A percentile compares a stretch with the other conserved stretches of the same genome.
Conservation (phyloP, 371 early-diverging fungal genomes). For the Paraphysoderma sedebokerense region DNA sequence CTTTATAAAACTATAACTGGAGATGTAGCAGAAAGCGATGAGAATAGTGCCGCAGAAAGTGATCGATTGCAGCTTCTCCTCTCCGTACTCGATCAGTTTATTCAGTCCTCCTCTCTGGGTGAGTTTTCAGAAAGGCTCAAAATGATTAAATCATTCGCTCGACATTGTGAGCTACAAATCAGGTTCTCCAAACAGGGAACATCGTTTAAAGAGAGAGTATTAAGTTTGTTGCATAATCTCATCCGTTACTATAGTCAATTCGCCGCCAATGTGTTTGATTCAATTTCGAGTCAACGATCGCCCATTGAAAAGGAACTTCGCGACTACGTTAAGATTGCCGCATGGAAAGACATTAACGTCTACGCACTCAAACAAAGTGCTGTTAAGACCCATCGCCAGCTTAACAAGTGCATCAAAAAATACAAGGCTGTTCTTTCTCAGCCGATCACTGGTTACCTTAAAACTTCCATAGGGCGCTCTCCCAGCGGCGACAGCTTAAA, state of each 20-base stretch:
- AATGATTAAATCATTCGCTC: slow-evolving; percentile 51
- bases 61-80: slow-evolving; percentile 15
- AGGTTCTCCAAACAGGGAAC: slow-evolving; percentile 7
- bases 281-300: slow-evolving; percentile 35
- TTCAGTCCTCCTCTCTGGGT: slow-evolving; percentile 59
- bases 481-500: too few relatives aligned
- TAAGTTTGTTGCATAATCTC: slow-evolving; percentile 16
- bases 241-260: slow-evolving; percentile 63
- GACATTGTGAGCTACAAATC: slow-evolving; percentile 27
- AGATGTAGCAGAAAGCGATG: slow-evolving; percentile 11
- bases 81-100: slow-evolving; percentile 55
- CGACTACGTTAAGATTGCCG: slow-evolving; percentile 84
- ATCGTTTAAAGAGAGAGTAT: not conserved
- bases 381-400: slow-evolving; percentile 69
- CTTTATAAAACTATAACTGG: slow-evolving; percentile 36
- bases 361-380: slow-evolving; percentile 80
- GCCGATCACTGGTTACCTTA: too few relatives aligned
- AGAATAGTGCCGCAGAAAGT: slow-evolving; percentile 11
- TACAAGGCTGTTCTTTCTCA: slow-evolving; percentile 56
- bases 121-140: slow-evolving; percentile 63
- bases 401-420: slow-evolving; percentile 75
- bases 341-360: slow-evolving; percentile 94
- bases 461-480: too few relatives aligned
- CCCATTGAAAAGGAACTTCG: slow-evolving; percentile 76
- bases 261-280: slow-evolving; percentile 25